Base-by-base conservation (phyloP, 129 eudicot genomes). In the Gnaphalium uliginosum region DNA sequence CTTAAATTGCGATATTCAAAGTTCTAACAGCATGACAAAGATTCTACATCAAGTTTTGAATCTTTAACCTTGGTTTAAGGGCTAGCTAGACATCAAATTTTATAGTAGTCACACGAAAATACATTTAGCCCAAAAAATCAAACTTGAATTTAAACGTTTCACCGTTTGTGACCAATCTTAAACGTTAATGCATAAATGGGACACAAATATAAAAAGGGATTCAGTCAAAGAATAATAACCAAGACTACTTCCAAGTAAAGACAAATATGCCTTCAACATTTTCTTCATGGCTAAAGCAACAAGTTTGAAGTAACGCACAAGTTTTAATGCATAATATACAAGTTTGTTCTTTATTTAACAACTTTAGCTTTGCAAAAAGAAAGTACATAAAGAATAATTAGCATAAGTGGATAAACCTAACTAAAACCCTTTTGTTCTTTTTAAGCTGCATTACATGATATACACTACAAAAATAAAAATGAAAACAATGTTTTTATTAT, bases 201-300 rank as follows among this genome's bases (percentile, higher is more conserved):
- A 26, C 50, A 74, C 46, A 62, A 63, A 11, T 3, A 25, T 13
- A 23, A 21, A 77, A 37, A 51, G 58, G 35, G 7, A 30, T 56
- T 56, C 25, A 56, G 24, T 18, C 24, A 56, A 19, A 56, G 26
- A 56, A 56, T 56, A 56, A 22, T 13, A 37, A 68, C 54, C 50
- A 68, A 68, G 48, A 26, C 71, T 19, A 60, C 30, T n/a, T 22
- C 6, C 62, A 78, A 69, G 71, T 71, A 77, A 78, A 48, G 70
- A 57, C 69, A 33, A 17, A 35, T 56, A 59, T 56, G 61, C 25
- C 26, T 53, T 50, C 23, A 53, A 53, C 15, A 39, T 37, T 32
- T 65, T 65, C 7, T 64, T 9, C 51, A 35, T 35, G 26, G 17
- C 53, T 66, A 65, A 65, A 65, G 41, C 46, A 8, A 33, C 43